Conservation (phyloP, 148 eudicot species). For the Suaeda aralocaspica region DNA sequence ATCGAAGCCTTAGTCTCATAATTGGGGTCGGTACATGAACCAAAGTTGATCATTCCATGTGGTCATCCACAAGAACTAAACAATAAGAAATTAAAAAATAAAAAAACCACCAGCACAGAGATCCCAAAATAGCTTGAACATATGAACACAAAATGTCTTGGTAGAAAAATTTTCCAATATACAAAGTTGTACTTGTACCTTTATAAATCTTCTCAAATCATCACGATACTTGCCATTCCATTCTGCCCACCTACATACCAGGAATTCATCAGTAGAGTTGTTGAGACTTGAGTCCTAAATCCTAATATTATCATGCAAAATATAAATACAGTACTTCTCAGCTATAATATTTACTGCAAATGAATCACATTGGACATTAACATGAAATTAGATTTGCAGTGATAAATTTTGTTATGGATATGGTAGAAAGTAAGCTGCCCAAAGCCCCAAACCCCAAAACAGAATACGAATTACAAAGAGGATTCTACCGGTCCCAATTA, state of each 20-base stretch:
- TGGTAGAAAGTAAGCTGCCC: no score
- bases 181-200: conserved; percentile 48
- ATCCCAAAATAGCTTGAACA: background rate
- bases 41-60: no score
- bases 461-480: conserved; percentile 4
- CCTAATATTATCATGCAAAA: background rate
- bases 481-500: conserved; percentile 88
- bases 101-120: background rate
- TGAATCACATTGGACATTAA: background rate
- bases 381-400: conserved; percentile 8
- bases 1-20: no score
- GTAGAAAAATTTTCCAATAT: no score
- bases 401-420: background rate
- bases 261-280: conserved; percentile 1
- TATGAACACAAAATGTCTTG: background rate
- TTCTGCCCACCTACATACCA: conserved; percentile 86
- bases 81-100: no score
- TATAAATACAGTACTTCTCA: background rate
- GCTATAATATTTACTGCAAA: background rate
- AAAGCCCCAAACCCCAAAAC: background rate
- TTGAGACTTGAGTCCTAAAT: no score
- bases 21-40: no score
- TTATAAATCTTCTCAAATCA: conserved; percentile 79
- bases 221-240: conserved; percentile 99
- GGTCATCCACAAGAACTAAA: no score